Evolutionary conservation across 192 early-diverging fungal genomes (phyloP).

Genomic region (Coemansia sp.): DNA sequence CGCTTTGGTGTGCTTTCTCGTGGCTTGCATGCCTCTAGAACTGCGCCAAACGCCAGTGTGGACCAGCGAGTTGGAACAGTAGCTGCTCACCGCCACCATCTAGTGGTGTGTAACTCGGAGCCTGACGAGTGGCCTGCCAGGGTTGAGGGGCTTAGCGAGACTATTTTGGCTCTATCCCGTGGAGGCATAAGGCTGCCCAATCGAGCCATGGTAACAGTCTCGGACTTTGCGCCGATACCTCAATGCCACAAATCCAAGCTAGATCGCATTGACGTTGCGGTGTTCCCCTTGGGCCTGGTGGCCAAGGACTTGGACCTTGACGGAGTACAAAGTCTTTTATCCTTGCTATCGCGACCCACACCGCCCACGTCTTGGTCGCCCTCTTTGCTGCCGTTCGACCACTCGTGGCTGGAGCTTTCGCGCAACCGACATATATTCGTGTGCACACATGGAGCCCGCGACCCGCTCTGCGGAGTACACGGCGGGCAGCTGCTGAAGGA

Average conservation of each 20-base stretch:
- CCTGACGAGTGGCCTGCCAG: slow-evolving; percentile 44
- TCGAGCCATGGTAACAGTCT: slow-evolving; percentile 47
- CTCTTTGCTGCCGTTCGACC: slow-evolving; percentile 27
- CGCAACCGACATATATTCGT: slow-evolving; percentile 50
- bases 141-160: slow-evolving; percentile 42
- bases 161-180: slow-evolving; percentile 37
- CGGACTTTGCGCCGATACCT: slow-evolving; percentile 38
- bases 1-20: background rate
- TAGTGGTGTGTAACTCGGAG: slow-evolving; percentile 48
- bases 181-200: slow-evolving; percentile 35
- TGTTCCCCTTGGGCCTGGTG: slow-evolving; percentile 40
- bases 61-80: slow-evolving; percentile 43
- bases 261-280: slow-evolving; percentile 34
- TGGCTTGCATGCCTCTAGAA: background rate
- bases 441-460: slow-evolving; percentile 49
- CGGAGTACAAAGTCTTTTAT: slow-evolving; percentile 22
- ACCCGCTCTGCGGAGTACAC: slow-evolving; percentile 37
- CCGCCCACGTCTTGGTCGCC: slow-evolving; percentile 38
- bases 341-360: slow-evolving; percentile 30
- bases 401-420: slow-evolving; percentile 42
- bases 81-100: slow-evolving; percentile 32
- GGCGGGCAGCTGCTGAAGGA: slow-evolving; percentile 33
- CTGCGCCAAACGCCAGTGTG: background rate
- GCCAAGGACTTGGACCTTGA: slow-evolving; percentile 35
- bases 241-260: background rate